A percentile compares a stretch with the other conserved stretches of the same genome.
These are phyloP conservation scores for Euphrasia arctica DNA, from an alignment of 305 asterid species.

Conservation along the genomic window DNA sequence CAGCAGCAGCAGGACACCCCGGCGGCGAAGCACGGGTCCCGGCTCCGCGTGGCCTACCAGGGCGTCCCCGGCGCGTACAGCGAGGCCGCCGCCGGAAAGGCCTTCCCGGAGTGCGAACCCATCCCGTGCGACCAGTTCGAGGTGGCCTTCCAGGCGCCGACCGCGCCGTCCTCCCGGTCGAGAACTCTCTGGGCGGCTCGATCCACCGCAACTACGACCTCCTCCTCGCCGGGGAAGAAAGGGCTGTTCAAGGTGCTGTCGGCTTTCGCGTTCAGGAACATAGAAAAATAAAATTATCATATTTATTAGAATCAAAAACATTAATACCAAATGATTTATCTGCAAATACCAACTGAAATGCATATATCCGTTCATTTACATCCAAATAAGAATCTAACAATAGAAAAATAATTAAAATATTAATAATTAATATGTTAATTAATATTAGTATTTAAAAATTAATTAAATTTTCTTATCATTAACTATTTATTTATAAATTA, in stretches of 20 bases:
- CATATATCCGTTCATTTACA: no score
- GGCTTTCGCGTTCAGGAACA: conserved; percentile 78
- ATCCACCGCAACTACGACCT: conserved; percentile 92
- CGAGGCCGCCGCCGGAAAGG: conserved; percentile 34
- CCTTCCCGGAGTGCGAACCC: conserved; percentile 28
- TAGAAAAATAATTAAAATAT: no score
- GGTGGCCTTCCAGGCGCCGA: no score
- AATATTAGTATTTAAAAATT: no score
- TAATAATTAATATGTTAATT: no score
- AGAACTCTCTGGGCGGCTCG: conserved; percentile 84
- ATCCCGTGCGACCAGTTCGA: no score
- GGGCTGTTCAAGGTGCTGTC: conserved; percentile 80
- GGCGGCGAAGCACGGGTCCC: conserved; percentile 20
- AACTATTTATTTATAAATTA: no score
- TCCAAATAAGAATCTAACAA: no score
- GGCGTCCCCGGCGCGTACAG: conserved; percentile 54
- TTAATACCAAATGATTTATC: no score
- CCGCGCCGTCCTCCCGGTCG: conserved; percentile 19
- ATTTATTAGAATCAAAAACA: no score
- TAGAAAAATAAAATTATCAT: conserved; percentile 23
- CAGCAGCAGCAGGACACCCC: conserved; percentile 46
- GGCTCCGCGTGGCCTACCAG: conserved; percentile 21
- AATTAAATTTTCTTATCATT: no score
- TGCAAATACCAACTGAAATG: no score
- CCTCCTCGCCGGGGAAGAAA: conserved; percentile 47